Base-by-base conservation (phyloP, 2,329 filamentous ascomycete genomes). In the Venturia oleaginea region DNA sequence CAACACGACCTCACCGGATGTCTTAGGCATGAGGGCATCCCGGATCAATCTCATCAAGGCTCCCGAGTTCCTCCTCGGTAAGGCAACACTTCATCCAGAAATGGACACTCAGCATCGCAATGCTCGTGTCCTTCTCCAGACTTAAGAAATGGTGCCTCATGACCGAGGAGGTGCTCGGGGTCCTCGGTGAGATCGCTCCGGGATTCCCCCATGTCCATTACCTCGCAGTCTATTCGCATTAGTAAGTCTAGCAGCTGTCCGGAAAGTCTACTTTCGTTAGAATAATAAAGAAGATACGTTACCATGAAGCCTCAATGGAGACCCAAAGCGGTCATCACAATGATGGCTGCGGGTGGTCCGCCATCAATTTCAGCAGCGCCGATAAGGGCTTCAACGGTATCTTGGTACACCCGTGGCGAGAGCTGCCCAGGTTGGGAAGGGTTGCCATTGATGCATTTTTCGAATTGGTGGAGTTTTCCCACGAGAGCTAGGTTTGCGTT, bases 381-480 rank as follows among this genome's bases (percentile, higher is more conserved):
- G n/a, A 76, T 46, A n/a, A 76, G 64, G 17, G 74, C 74, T 63
- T 75, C 71, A 0, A 76, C 64, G 0, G 72, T 70, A 4, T 67
- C 70, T 0, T 73, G 72, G 68, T 74, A 72, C 19, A 70, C 67
- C 15, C 38, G 38, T 4, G 38, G 8, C 11, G 8, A 7, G 38
- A 42, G 38, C 38, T 42, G 8, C 8, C 38, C 42, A 19, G 2
- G 6, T 3, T 48, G 43, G 22, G n/a, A n/a, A 24, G 22, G 22
- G 13, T 48, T 48, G 43, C 6, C 22, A 11, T 48, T 48, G 43
- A 48, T 48, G 43, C 24, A 48, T 0, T 27, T 4, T 4, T 48
- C 10, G 22, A 48, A 48, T 2, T 11, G 6, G 22, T 48, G n/a
- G 2, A 4, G 2, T 8, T 48, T 27, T 4, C 19, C 43, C 2